A percentile compares a stretch with the other conserved stretches of the same genome.
phyloP scores from a whole-genome alignment of 192 early-diverging fungal species.

The Gigaspora rosea region DNA sequence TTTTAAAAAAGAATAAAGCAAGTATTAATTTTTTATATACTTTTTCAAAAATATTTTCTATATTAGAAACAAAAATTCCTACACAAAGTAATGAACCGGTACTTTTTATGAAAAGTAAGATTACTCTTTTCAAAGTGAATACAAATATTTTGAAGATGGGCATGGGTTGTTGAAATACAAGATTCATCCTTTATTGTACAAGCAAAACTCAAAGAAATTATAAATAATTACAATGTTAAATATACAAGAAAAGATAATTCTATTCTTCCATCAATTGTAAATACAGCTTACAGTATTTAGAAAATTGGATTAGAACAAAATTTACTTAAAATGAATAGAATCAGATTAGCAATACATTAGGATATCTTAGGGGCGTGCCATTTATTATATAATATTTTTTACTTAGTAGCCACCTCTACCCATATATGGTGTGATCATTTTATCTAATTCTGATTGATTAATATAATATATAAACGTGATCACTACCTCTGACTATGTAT shows the following conservation, averaged over 20 bases:
- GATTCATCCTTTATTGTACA: neutral
- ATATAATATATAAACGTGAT: too few species aligned
- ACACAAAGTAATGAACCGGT: neutral
- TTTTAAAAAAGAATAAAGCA: too few species aligned
- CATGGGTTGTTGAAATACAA: neutral
- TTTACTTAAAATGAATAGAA: too few species aligned
- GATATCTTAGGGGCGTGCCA: too few species aligned
- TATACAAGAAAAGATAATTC: neutral
- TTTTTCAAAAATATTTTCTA: too few species aligned
- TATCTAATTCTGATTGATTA: too few species aligned
- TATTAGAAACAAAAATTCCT: too few species aligned
- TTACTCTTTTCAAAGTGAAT: neutral
- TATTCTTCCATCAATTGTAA: neutral
- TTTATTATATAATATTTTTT: too few species aligned
- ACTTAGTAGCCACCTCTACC: too few species aligned
- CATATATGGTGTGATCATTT: too few species aligned
- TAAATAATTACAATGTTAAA: neutral
- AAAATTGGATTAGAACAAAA: neutral
- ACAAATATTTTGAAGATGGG: neutral
- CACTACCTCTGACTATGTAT: too few species aligned
- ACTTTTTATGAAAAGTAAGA: neutral
- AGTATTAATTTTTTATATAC: too few species aligned
- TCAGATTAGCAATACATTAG: neutral
- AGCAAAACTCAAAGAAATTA: neutral
- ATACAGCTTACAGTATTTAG: neutral